Conservation (phyloP, 208 protist species). For the Trypanosoma vivax region DNA sequence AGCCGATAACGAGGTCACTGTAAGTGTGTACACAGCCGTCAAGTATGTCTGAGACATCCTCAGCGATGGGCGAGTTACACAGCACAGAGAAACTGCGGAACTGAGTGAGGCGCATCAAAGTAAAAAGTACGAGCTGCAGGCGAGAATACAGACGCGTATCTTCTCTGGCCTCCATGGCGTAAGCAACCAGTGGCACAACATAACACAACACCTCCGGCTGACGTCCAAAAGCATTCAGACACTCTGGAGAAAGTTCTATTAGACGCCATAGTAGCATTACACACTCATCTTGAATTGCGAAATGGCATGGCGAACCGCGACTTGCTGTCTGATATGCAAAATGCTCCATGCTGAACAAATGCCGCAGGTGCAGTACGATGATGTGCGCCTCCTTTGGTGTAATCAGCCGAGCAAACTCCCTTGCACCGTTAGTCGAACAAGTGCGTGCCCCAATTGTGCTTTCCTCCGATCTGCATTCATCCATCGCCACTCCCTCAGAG, state of each 20-base stretch:
- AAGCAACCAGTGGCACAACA: slow-evolving; percentile 69
- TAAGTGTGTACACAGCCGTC: slow-evolving; percentile 40
- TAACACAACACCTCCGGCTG: slow-evolving; percentile 42
- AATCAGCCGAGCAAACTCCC: slow-evolving; percentile 51
- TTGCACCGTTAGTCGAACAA: slow-evolving; percentile 55
- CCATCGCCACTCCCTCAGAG: neutral
- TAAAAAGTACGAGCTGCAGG: slow-evolving; percentile 78
- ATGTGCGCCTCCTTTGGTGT: slow-evolving; percentile 64
- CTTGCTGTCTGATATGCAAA: slow-evolving; percentile 63
- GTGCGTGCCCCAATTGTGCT: neutral
- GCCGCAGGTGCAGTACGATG: slow-evolving; percentile 37
- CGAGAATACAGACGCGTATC: slow-evolving; percentile 33
- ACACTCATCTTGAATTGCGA: slow-evolving; percentile 59
- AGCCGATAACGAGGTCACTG: slow-evolving; percentile 75
- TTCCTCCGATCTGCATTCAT: neutral
- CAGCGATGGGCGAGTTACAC: slow-evolving; percentile 68
- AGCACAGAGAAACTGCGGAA: slow-evolving; percentile 64
- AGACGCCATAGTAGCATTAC: slow-evolving; percentile 86
- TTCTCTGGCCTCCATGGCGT: slow-evolving; percentile 51
- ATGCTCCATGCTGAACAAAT: slow-evolving; percentile 46
- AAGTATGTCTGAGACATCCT: slow-evolving; percentile 48
- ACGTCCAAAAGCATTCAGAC: slow-evolving; percentile 38
- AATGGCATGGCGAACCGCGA: slow-evolving; percentile 58
- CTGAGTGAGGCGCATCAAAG: slow-evolving; percentile 69
- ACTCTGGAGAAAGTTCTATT: slow-evolving; percentile 59